Evolutionary conservation across 352 stramenopile genomes (phyloP).

Genomic region (Globisporangium polare): DNA sequence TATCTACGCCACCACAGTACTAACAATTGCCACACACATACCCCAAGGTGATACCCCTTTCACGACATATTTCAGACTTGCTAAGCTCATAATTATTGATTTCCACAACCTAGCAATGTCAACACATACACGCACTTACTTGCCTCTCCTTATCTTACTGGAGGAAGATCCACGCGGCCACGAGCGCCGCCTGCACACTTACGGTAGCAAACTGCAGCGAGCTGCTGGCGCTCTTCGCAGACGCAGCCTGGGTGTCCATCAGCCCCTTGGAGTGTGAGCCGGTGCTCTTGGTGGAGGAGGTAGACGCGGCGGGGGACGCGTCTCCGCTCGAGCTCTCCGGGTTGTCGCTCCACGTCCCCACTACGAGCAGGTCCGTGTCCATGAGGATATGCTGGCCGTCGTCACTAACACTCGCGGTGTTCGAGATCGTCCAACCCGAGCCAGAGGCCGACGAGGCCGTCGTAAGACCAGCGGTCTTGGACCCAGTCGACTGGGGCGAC

Average conservation of each 20-base stretch:
- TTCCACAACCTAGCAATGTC: background rate
- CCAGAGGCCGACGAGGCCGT: background rate
- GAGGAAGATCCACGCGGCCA: background rate
- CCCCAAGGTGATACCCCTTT: no score
- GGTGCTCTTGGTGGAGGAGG: background rate
- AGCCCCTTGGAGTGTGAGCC: background rate
- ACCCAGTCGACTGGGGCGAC: background rate
- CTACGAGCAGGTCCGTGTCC: constrained; percentile 15
- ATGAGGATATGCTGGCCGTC: constrained; percentile 16
- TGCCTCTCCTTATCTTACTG: background rate
- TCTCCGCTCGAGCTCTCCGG: background rate
- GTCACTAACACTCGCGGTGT: background rate
- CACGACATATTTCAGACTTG: no score
- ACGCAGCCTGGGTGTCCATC: background rate
- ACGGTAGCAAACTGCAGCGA: background rate
- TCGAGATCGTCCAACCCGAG: constrained; percentile 2
- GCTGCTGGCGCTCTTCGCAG: background rate
- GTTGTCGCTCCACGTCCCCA: constrained; percentile 13
- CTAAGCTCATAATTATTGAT: background rate
- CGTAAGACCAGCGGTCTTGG: background rate
- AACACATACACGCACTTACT: background rate
- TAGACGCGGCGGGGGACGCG: background rate
- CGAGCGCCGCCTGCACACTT: background rate
- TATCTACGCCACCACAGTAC: no score
- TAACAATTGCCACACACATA: no score